Conservation (phyloP, 345 rosid species). For the Dipteronia dyeriana region DNA sequence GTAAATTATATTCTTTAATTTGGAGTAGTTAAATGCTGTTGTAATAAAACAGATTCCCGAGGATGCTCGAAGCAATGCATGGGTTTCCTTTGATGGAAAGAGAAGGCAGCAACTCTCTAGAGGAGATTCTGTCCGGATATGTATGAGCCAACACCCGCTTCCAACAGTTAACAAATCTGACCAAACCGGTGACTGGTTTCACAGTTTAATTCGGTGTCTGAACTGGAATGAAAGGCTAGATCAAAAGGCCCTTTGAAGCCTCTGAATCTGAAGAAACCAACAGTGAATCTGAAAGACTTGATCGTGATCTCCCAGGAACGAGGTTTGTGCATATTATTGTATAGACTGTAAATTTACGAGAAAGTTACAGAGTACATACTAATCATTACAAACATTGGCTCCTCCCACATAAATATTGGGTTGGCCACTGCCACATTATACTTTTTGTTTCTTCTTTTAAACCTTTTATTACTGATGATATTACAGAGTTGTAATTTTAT, state of each 20-base stretch:
- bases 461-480: background rate
- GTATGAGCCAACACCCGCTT: slow-evolving; percentile 95
- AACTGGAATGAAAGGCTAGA: slow-evolving; percentile 98
- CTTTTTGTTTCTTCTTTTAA: background rate
- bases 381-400: slow-evolving; percentile 13
- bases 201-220: slow-evolving; percentile 89
- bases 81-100: slow-evolving; percentile 99
- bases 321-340: slow-evolving; percentile 43
- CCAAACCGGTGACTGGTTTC: slow-evolving; percentile 98
- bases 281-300: background rate
- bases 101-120: slow-evolving; percentile 97
- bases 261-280: slow-evolving; percentile 11
- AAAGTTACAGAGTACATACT: slow-evolving; percentile 9
- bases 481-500: background rate
- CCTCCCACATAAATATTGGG: slow-evolving; percentile 20
- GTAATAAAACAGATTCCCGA: slow-evolving; percentile 68
- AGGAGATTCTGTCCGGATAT: slow-evolving; percentile 86
- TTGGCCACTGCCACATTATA: slow-evolving; percentile 5
- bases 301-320: slow-evolving; percentile 8
- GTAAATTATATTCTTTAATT: slow-evolving; percentile 4
- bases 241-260: slow-evolving; percentile 73
- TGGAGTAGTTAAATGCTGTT: background rate
- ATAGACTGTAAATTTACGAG: slow-evolving; percentile 16
- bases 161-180: slow-evolving; percentile 93
- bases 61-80: slow-evolving; percentile 94